These are phyloP conservation scores for Cytospora schulzeri DNA, from an alignment of 2,329 filamentous ascomycete species.

Conservation along the genomic window DNA sequence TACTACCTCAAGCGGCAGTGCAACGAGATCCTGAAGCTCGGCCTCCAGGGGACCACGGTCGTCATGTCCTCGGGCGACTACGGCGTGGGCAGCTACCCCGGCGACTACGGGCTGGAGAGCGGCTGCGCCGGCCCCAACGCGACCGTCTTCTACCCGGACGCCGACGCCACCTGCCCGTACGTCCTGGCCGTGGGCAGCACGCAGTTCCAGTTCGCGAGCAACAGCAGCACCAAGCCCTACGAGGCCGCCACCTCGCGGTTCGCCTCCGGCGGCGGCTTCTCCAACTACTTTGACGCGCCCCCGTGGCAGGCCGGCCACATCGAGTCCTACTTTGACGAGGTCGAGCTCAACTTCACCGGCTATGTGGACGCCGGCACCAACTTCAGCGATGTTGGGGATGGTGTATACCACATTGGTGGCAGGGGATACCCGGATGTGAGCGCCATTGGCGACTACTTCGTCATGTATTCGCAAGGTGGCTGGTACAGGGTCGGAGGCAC, in stretches of 20 bases:
- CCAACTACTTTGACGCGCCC: slow-evolving; percentile 38
- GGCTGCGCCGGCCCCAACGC: slow-evolving; percentile 41
- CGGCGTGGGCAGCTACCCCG: slow-evolving; percentile 40
- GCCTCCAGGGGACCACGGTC: slow-evolving; percentile 44
- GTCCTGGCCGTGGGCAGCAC: slow-evolving; percentile 47
- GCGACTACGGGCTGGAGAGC: slow-evolving; percentile 33
- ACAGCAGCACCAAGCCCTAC: slow-evolving; percentile 13
- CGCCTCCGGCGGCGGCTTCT: slow-evolving; percentile 39
- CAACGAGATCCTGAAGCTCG: slow-evolving; percentile 50
- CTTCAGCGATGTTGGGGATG: slow-evolving; percentile 36
- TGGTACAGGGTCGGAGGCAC: slow-evolving; percentile 50
- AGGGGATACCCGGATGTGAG: slow-evolving; percentile 53
- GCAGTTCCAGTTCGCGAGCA: slow-evolving; percentile 30
- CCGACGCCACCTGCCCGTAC: slow-evolving; percentile 50
- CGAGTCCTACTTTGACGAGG: slow-evolving; percentile 32
- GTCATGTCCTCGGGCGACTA: slow-evolving; percentile 45
- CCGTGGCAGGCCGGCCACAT: slow-evolving; percentile 36
- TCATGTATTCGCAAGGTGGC: slow-evolving; percentile 39
- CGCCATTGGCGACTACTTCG: slow-evolving; percentile 44
- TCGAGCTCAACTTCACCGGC: slow-evolving; percentile 34
- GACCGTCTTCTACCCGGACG: slow-evolving; percentile 47
- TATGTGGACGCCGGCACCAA: slow-evolving; percentile 43
- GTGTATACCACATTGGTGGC: slow-evolving; percentile 47
- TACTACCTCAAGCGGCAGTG: slow-evolving; percentile 49
- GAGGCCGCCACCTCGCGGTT: slow-evolving; percentile 33